phyloP scores from a whole-genome alignment of 306 rosid genomes.

The Adenanthera pavonina region DNA sequence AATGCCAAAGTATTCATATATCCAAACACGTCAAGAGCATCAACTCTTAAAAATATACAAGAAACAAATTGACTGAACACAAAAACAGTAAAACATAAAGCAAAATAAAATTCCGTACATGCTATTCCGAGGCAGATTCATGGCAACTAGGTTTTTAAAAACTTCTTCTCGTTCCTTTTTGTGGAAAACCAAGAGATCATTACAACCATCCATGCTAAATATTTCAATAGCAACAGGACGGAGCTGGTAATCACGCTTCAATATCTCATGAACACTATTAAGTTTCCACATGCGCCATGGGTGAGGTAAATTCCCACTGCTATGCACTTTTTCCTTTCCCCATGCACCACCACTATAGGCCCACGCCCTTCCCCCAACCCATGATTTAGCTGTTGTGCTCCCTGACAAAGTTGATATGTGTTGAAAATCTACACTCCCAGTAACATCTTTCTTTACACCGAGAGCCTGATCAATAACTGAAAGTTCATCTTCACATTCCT shows the following conservation, averaged over 20 bases:
- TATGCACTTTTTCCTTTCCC: constrained; percentile 94
- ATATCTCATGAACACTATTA: constrained; percentile 94
- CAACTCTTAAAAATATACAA: constrained; percentile 18
- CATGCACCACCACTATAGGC: constrained; percentile 99
- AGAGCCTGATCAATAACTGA: constrained; percentile 97
- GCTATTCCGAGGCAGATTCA: constrained; percentile 99
- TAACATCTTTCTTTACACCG: constrained; percentile 91
- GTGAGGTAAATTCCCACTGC: constrained; percentile 85
- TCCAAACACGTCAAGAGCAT: constrained; percentile 34
- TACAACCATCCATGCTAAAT: constrained; percentile 99
- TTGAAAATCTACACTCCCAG: constrained; percentile 78
- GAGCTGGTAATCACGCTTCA: constrained; percentile 99
- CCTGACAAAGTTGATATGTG: constrained; percentile 82
- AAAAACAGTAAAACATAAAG: constrained; percentile 21
- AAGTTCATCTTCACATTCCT: constrained; percentile 88
- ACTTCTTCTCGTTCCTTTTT: constrained; percentile 98
- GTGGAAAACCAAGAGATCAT: constrained; percentile 98
- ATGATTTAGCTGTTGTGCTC: constrained; percentile 68
- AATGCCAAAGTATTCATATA: constrained; percentile 9
- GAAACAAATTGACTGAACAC: constrained; percentile 15
- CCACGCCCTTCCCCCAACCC: constrained; percentile 99
- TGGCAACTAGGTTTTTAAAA: constrained; percentile 85
- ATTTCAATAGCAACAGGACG: constrained; percentile 99
- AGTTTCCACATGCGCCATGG: constrained; percentile 99
- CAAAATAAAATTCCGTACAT: constrained; percentile 62